Evolutionary conservation across 2,329 filamentous ascomycete genomes (phyloP), one percentile per base, ranked within the genome.

Genomic region (Beauveria bassiana): DNA sequence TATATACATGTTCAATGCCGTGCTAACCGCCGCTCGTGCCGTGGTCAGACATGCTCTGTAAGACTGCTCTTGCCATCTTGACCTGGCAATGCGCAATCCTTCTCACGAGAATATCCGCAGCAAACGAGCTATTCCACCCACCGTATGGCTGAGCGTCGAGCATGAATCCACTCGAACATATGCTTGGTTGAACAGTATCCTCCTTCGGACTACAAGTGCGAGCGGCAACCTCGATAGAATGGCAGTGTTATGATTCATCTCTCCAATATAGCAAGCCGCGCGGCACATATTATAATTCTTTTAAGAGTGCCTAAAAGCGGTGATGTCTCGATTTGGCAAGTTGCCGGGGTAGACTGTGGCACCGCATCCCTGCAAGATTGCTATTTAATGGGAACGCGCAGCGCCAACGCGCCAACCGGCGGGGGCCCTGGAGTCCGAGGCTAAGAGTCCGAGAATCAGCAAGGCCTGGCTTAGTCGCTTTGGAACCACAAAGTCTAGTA

Each of bases 391-490:
- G 16, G 26, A 34, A 9, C 24, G 24, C n/a, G n/a, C n/a, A n/a
- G n/a, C n/a, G 10, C 49, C 34, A 20, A 20, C 22, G 22, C 22
- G 22, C 22, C 22, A 22, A 22, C 22, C 22, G 22, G 22, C 22
- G 22, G 22, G 22, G 22, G 22, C 22, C 22, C 22, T 22, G 22
- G 22, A 52, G 57, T 59, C 57, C 57, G 57, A 59, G 38, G n/a
- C 26, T 52, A 10, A n/a, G 38, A 59, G 57, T 59, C 57, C 57
- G 47, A 59, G 57, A 2, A 38, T 45, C 45, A 51, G 47, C 22
- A 43, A 7, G 3, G 22, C 16, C 5, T 20, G 31, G 22, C 8
- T 3, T 9, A 20, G 14, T 26, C 45, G 16, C 45, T 47, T 22
- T 46, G 1, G 14, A 5, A 38, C 16, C 5, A 38, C 34, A 3